Base-by-base conservation (phyloP, 1,284 basidiomycete species). In the Cutaneotrichosporon sp. region DNA sequence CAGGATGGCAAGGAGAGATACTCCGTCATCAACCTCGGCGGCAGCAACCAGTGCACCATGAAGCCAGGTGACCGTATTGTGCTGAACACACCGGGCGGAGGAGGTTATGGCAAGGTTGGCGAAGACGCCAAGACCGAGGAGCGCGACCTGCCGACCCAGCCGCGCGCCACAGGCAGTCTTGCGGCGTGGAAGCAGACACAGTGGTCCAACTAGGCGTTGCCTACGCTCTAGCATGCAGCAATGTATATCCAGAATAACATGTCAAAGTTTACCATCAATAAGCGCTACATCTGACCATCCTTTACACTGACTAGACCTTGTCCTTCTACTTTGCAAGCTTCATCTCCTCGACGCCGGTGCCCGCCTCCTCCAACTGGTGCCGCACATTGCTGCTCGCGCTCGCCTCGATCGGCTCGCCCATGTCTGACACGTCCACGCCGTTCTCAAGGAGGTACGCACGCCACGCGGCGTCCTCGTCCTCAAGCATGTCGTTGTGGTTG, bases 21-120 rank as follows among this genome's bases (percentile, higher is more conserved):
- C 23, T 77, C 81, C 33, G 34, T 54, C 20, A 86, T 96, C 67
- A 94, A 93, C 68, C 84, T 97, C 43, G 90, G 91, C 22, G 90
- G 91, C 9, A 93, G 93, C 70, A 87, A 86, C 42, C 89, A 88
- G 2, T 81, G 90, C 42, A 83, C 81, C 73, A 92, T 94, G 85
- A 86, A 86, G 43, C 86, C 86, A 61, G 85, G 87, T 4, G 91
- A 96, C 71, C 77, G 80, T 36, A 76, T 93, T 56, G 64, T 88
- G 51, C 84, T 96, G 55, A 83, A 90, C 73, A 96, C 92, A 2
- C 92, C 92, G 1, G 93, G 93, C 1, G 93, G 89, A 5, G 93
- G 93, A 3, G 93, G 85, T 1, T 97, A 69, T 46, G 67, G 67
- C 21, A 21, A 30, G n/a, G 43, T 15, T 21, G 43, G 43, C 33